Base-by-base conservation (phyloP, 768 basidiomycete genomes). In the Pleurotus giganteus region DNA sequence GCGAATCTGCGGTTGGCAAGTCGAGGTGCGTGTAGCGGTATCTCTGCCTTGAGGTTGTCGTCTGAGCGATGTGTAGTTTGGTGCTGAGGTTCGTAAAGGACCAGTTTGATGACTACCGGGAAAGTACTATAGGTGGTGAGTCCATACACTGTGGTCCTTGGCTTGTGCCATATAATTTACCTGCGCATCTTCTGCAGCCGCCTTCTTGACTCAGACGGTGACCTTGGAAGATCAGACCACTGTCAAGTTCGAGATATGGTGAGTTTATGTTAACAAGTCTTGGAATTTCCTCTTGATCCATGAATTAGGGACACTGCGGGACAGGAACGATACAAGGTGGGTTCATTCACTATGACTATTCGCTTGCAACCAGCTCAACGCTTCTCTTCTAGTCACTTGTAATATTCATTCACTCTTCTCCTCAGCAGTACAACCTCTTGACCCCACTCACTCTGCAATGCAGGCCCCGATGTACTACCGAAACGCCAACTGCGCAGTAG, bases 161-260 rank as follows among this genome's bases (percentile, higher is more conserved):
- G 6, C n/a, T 34, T 31, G 27, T 23, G 41, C 17, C 7, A 36
- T 36, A 61, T 34, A 57, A 61, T 61, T 50, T 63, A 47, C 31
- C 43, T 51, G n/a, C n/a, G n/a, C n/a, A n/a, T n/a, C 56, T 37
- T 54, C 27, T 36, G 23, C 63, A 93, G 96, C 96, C 57, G 96
- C 96, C 31, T 99, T 99, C 80, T 72, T 99, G 61, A 98, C 97
- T n/a, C 96, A 98, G 71, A 97, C 95, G 2, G 91, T 98, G 28
- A 87, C 85, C 11, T 80, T 97, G 36, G 89, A 94, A 44, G 89
- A 94, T 67, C 85, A 87, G 59, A 90, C 90, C 21, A 86, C 86
- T 21, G 91, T 99, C 66, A 98, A 98, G 79, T 98, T 99, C 67
- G 96, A 98, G 76, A 96, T 96, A 66, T 96, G 94, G 95, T 94